Evolutionary conservation across 805 yeast species (phyloP).

Genomic region (Candida insectalens): DNA sequence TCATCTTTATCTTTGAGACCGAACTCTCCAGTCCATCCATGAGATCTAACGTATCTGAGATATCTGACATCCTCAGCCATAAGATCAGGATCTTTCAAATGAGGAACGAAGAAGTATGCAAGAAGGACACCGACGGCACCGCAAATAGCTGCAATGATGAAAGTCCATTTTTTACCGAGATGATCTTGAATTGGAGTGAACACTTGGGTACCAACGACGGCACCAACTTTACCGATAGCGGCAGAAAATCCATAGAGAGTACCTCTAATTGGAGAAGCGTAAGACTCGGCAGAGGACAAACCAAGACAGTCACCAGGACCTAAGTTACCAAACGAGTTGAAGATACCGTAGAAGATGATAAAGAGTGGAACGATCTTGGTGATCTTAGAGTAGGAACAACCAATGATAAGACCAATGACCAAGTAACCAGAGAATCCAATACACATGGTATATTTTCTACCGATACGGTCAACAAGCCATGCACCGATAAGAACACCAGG

Average conservation of each 20-base stretch:
- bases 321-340: conserved; percentile 61
- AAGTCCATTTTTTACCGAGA: conserved; percentile 66
- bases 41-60: conserved; percentile 32
- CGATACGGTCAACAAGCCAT: conserved; percentile 48
- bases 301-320: conserved; percentile 80
- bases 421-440: conserved; percentile 64
- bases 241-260: conserved; percentile 69
- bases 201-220: conserved; percentile 70
- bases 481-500: conserved; percentile 75
- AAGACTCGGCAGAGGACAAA: conserved; percentile 53
- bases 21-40: conserved; percentile 41
- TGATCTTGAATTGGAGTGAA: conserved; percentile 59
- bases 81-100: conserved; percentile 58
- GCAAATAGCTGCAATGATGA: conserved; percentile 67
- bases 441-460: conserved; percentile 65
- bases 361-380: conserved; percentile 51
- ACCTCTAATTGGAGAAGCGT: conserved; percentile 72
- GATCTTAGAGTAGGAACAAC: conserved; percentile 50
- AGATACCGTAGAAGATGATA: conserved; percentile 62
- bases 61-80: conserved; percentile 37
- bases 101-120: conserved; percentile 58
- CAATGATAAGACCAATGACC: conserved; percentile 62
- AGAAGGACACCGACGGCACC: conserved; percentile 56
- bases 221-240: conserved; percentile 77
- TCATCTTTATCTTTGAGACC: conserved; percentile 25